Conservation (phyloP, 768 basidiomycete species). For the Boletus speciosus region DNA sequence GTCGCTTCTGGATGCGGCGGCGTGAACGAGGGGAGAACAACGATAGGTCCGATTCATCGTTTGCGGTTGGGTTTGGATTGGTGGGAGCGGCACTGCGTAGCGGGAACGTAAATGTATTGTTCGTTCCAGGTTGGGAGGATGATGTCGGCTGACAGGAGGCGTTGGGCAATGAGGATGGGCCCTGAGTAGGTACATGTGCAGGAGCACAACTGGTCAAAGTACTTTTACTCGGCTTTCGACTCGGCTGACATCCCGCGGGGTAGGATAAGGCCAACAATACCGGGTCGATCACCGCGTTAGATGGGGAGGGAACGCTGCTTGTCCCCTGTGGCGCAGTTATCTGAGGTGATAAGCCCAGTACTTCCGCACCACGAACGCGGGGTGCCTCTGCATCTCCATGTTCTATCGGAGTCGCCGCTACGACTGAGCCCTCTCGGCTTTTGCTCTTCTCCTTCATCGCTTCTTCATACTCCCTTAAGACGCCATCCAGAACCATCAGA, state of each 20-base stretch:
- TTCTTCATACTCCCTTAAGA: slow-evolving; percentile 33
- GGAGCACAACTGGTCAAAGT: neutral
- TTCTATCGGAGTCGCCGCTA: neutral
- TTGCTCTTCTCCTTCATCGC: slow-evolving; percentile 2
- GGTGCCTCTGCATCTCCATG: slow-evolving; percentile 3
- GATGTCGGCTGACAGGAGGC: neutral
- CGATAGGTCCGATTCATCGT: slow-evolving; percentile 15
- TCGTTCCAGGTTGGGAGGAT: neutral
- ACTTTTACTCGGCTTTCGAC: neutral
- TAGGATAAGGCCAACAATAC: slow-evolving; percentile 26
- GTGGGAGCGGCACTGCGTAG: neutral
- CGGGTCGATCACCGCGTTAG: slow-evolving; percentile 31
- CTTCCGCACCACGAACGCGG: neutral
- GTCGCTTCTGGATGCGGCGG: slow-evolving; percentile 55
- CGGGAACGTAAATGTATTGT: neutral
- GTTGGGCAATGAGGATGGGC: neutral
- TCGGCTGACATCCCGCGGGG: neutral
- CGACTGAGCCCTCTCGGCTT: slow-evolving; percentile 10
- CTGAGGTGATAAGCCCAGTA: neutral
- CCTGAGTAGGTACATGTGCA: neutral
- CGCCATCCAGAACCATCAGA: slow-evolving; percentile 34
- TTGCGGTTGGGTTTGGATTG: neutral
- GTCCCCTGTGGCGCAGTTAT: neutral
- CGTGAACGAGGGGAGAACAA: slow-evolving; percentile 46
- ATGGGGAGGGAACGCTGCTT: neutral